phyloP scores from a whole-genome alignment of 352 stramenopile genomes.

The Globisporangium nunn region DNA sequence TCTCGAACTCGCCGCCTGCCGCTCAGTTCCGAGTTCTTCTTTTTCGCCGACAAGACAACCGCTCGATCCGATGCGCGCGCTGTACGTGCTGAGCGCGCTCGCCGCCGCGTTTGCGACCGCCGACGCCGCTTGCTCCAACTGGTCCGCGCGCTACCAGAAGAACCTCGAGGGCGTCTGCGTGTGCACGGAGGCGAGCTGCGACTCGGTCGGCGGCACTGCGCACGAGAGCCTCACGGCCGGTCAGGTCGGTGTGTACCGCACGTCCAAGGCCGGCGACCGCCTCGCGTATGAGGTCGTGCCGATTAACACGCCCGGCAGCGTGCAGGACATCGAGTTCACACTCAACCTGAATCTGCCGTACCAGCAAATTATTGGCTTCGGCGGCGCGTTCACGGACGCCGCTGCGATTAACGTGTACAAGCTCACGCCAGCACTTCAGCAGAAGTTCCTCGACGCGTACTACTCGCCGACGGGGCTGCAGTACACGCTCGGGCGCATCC shows the following conservation, averaged over 20 bases:
- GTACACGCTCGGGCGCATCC: constrained; percentile 80
- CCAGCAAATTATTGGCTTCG: constrained; percentile 85
- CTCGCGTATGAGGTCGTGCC: constrained; percentile 36
- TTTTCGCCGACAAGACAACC: not conserved
- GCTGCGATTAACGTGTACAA: constrained; percentile 74
- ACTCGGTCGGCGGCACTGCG: constrained; percentile 21
- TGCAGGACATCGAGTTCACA: constrained; percentile 18
- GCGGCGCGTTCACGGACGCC: constrained; percentile 86
- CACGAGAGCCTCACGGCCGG: constrained; percentile 18
- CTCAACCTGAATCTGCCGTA: constrained; percentile 32
- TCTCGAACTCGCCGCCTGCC: not conserved
- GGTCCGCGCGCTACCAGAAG: constrained; percentile 32
- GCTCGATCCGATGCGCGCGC: not conserved
- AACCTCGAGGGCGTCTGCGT: constrained; percentile 47
- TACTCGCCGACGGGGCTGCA: constrained; percentile 69
- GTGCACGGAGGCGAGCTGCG: constrained; percentile 34
- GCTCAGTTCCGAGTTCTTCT: not conserved
- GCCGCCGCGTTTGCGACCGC: not conserved
- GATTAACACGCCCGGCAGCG: constrained; percentile 30
- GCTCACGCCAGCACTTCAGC: constrained; percentile 45
- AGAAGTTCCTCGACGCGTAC: constrained; percentile 72
- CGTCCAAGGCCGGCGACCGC: constrained; percentile 39
- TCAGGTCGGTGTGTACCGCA: constrained; percentile 41
- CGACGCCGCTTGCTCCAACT: constrained; percentile 12
- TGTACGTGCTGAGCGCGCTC: not conserved